Evolutionary conservation across 1,139 yeast species (phyloP), one percentile per base, ranked within the genome.

Genomic region (Magnusiomyces magnusii): DNA sequence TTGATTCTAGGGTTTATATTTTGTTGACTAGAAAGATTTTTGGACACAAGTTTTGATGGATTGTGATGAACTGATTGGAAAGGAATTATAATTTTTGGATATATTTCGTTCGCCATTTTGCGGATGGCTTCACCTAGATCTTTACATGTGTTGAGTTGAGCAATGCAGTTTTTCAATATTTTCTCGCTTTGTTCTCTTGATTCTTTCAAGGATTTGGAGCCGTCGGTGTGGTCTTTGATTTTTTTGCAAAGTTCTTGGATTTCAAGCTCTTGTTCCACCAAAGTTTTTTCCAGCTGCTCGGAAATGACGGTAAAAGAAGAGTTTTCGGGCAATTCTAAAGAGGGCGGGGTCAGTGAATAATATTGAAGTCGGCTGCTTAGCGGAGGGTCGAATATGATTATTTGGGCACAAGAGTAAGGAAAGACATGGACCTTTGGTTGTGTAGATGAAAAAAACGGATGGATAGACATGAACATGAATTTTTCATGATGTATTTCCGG

Each of bases 331-430:
- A 86, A 78, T 63, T 86, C 91, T 56, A 86, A 78, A 41, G 82
- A 77, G 49, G 86, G 87, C 0, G 97, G 96, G 27, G 79, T 76
- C 3, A 87, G 73, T 0, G 97, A 85, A 65, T 84, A 87, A 70
- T 87, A 90, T 67, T 92, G 97, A 78, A 93, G 80, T 62, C 82
- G 80, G 51, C 78, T 77, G 28, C 87, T 83, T 56, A 82, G 80
- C 0, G 98, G 98, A 1, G 95, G 88, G 41, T 82, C 81, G 70
- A 84, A 92, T 21, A 80, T 66, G 1, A 92, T 76, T 1, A 89
- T 68, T 34, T 77, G 77, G 53, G 73, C 68, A 34, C 51, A 55
- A 19, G 47, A 27, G 36, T 57, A 39, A 54, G 50, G 67, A 67
- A 47, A 54, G 23, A 17, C 7, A 10, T 50, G 41, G 41, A 25